A percentile compares a stretch with the other conserved stretches of the same genome.
Conservation (phyloP, 2,329 filamentous ascomycete species). For the Colletotrichum sp. region DNA sequence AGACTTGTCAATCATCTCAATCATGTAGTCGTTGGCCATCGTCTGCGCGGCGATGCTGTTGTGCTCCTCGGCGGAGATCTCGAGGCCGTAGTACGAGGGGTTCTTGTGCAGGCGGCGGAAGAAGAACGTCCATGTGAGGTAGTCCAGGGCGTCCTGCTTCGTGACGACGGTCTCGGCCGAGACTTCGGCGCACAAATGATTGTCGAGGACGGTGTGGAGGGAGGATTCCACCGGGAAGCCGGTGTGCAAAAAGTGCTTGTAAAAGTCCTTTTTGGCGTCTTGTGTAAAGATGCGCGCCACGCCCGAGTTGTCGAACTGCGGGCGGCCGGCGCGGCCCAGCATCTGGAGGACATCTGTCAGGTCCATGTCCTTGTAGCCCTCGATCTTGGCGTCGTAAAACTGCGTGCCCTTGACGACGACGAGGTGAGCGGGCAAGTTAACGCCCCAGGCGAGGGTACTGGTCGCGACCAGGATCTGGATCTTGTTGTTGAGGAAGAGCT, state of each 20-base stretch:
- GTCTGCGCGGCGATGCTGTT: constrained; percentile 86
- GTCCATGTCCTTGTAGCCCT: constrained; percentile 99
- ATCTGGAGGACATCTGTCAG: constrained; percentile 97
- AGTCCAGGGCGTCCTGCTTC: constrained; percentile 97
- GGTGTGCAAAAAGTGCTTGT: constrained; percentile 98
- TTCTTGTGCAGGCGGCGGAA: constrained; percentile 98
- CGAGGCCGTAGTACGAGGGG: constrained; percentile 94
- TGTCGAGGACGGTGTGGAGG: constrained; percentile 93
- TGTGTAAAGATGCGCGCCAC: constrained; percentile 98
- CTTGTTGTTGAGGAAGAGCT: constrained; percentile 96
- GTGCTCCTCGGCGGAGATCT: constrained; percentile 92
- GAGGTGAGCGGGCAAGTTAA: constrained; percentile 94
- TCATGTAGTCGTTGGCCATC: constrained; percentile 92
- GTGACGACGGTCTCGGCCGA: constrained; percentile 91
- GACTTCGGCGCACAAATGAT: constrained; percentile 94
- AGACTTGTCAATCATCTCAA: constrained; percentile 88
- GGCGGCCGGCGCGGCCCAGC: constrained; percentile 92
- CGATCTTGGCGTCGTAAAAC: constrained; percentile 96
- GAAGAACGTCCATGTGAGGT: constrained; percentile 99
- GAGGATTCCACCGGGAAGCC: constrained; percentile 98
- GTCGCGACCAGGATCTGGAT: constrained; percentile 97
- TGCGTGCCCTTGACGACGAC: constrained; percentile 99
- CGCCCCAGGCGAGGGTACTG: constrained; percentile 96
- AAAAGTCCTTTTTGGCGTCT: constrained; percentile 97
- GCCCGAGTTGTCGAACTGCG: constrained; percentile 94